Conservation (phyloP, 1,139 yeast genomes). For the Yamadazyma blattariae region DNA sequence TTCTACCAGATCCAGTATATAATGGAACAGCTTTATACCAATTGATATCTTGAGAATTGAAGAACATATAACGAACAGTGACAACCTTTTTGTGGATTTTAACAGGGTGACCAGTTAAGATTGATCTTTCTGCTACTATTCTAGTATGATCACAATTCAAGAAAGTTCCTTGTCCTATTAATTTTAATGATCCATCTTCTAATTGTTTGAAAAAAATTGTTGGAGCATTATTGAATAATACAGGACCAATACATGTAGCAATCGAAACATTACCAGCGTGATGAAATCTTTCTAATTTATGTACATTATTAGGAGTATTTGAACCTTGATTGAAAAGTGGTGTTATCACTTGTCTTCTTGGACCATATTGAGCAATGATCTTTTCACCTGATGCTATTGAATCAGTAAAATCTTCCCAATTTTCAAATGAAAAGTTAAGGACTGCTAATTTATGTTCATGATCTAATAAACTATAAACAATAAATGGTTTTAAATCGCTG, state of each 20-base stretch:
- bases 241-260: constrained; percentile 92
- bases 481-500: constrained; percentile 41
- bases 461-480: constrained; percentile 69
- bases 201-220: constrained; percentile 61
- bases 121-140: constrained; percentile 81
- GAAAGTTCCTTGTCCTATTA: constrained; percentile 89
- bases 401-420: constrained; percentile 85
- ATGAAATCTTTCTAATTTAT: constrained; percentile 79
- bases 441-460: constrained; percentile 88
- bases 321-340: constrained; percentile 84
- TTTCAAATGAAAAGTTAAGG: constrained; percentile 74
- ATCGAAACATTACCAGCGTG: constrained; percentile 72
- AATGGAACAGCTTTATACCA: constrained; percentile 92
- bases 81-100: constrained; percentile 92
- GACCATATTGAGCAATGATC: constrained; percentile 87
- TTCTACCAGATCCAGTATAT: constrained; percentile 87
- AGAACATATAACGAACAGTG: constrained; percentile 96
- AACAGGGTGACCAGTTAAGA: constrained; percentile 91
- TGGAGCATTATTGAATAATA: constrained; percentile 78
- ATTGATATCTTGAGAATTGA: constrained; percentile 82
- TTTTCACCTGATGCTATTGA: constrained; percentile 82
- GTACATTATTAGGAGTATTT: constrained; percentile 78
- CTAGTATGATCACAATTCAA: constrained; percentile 83
- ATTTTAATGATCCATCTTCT: constrained; percentile 52
- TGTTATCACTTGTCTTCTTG: constrained; percentile 79